These are phyloP conservation scores for Cladosporium sp. DNA, from an alignment of 2,329 filamentous ascomycete species.

Conservation along the genomic window DNA sequence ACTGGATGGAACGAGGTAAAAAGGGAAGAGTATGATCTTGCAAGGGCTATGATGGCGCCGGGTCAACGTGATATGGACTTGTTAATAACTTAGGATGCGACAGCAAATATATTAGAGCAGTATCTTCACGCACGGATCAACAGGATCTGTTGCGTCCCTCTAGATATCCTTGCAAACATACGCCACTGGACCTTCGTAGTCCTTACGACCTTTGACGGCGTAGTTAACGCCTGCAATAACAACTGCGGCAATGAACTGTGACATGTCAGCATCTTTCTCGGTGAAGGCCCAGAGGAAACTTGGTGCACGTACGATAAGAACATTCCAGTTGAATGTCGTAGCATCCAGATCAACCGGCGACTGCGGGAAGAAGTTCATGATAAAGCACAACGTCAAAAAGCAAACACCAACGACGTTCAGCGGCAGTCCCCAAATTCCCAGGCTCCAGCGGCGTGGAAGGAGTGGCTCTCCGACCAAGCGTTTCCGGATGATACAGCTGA, in stretches of 20 bases:
- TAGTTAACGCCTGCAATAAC: constrained; percentile 18
- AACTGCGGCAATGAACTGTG: constrained; percentile 14
- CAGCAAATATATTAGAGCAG: no score
- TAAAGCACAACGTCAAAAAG: constrained; percentile 39
- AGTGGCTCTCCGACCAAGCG: constrained; percentile 32
- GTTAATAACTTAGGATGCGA: no score
- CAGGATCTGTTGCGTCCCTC: no score
- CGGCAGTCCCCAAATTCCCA: constrained; percentile 36
- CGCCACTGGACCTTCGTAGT: constrained; percentile 20
- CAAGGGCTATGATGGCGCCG: no score
- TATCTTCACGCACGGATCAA: no score
- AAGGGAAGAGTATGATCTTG: no score
- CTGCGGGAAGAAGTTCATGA: constrained; percentile 35
- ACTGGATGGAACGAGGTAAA: no score
- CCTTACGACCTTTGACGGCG: constrained; percentile 14
- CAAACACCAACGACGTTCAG: constrained; percentile 34
- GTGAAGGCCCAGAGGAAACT: not conserved
- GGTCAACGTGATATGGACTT: no score
- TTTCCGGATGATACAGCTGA: constrained; percentile 33
- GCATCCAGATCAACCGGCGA: constrained; percentile 29
- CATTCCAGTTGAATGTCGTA: constrained; percentile 44
- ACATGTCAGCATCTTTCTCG: not conserved
- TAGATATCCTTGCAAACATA: constrained; percentile 17
- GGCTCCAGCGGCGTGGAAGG: constrained; percentile 34
- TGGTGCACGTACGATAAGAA: constrained; percentile 4